Evolutionary conservation across 441 rosid species (phyloP), one percentile per base, ranked within the genome.

Genomic region (Croton laevigatus): DNA sequence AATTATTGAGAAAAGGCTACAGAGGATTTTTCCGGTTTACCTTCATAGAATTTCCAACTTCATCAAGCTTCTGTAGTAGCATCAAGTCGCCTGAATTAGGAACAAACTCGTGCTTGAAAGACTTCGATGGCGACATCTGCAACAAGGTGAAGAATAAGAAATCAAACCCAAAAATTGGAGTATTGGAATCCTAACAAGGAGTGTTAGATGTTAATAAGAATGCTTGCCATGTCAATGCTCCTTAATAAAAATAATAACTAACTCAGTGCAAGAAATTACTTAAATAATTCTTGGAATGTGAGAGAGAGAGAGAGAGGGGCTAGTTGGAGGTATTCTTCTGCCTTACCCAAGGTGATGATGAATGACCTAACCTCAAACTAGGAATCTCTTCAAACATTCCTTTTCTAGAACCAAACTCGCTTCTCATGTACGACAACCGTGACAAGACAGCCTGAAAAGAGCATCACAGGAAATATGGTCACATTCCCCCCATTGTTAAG

Each of bases 31-130:
- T 68, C 49, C 22, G 55, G 65, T 22, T 65, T 74, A 89, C 94
- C 89, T 87, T 87, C 73, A 89, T 81, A 62, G 89, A 83, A 65
- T 79, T 83, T 73, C 87, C 91, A 74, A 89, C 84, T 76, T 89
- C 91, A 60, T 87, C 94, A 12, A 87, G 75, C 70, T 87, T 89
- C 61, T 86, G 90, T 59, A 89, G 77, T 46, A 89, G 70, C 44
- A 78, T 63, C 20, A 78, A 62, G 71, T 86, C 88, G 61, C 84
- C 88, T 34, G 81, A 61, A 64, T 68, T 32, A 60, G 85, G 51
- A 67, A 73, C 20, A 17, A 66, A 66, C 60, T 85, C 91, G 12
- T 76, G 75, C 80, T 75, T 81, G 37, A 36, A 22, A 71, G 78
- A 40, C 77, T 79, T 88, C 6, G 85, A 61, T 8, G 91, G 88